These are phyloP conservation scores for Lathyrus sativus DNA, from an alignment of 306 rosid genomes.

Conservation along the genomic window DNA sequence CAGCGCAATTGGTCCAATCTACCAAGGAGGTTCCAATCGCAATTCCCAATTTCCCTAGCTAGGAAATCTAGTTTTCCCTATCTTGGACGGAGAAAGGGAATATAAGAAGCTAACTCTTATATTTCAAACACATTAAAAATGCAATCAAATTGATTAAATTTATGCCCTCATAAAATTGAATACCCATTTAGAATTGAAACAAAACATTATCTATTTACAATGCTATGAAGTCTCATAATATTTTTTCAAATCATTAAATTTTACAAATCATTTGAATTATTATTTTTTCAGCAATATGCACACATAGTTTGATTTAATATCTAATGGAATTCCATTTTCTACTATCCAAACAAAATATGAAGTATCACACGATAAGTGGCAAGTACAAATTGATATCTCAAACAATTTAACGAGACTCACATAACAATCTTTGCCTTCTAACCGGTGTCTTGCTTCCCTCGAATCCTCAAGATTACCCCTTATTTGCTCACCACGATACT, in stretches of 20 bases:
- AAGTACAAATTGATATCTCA: conserved; percentile 21
- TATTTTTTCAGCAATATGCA: neutral
- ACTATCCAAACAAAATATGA: conserved; percentile 16
- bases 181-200: neutral
- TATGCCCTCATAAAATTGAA: conserved; percentile 1
- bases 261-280: neutral
- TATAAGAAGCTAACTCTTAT: neutral
- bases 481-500: conserved; percentile 92
- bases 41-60: conserved; percentile 7
- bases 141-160: neutral
- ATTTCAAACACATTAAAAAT: conserved; percentile 19
- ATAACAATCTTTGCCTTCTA: conserved; percentile 88
- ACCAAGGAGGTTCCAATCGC: conserved; percentile 9
- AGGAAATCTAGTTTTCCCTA: neutral
- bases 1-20: neutral
- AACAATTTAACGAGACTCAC: conserved; percentile 52
- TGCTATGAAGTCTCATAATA: neutral
- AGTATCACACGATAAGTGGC: conserved; percentile 21
- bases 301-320: neutral
- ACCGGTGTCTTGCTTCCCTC: conserved; percentile 73
- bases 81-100: neutral
- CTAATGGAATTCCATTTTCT: neutral
- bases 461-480: conserved; percentile 79
- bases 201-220: conserved; percentile 13
- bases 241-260: neutral